phyloP scores from a whole-genome alignment of 2,329 filamentous ascomycete species.

The Aspergillus tanneri region DNA sequence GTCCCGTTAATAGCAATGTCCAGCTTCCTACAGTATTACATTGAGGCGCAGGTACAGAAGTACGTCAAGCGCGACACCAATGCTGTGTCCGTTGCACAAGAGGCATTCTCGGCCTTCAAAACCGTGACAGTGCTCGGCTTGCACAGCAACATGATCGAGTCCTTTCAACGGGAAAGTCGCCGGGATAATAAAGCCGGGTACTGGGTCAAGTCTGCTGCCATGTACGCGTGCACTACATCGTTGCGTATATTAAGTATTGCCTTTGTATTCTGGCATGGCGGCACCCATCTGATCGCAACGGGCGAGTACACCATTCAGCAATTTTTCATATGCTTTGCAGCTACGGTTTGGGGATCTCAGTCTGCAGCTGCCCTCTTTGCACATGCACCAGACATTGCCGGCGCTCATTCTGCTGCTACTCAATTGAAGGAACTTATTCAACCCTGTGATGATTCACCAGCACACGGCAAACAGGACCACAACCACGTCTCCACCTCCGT shows the following conservation, averaged over 20 bases:
- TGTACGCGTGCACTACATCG: constrained; percentile 8
- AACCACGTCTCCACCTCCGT: too few species aligned
- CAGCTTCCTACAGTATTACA: constrained; percentile 2
- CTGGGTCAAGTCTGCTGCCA: neutral
- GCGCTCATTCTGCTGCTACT: constrained; percentile 5
- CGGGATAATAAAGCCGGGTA: neutral
- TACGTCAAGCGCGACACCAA: constrained; percentile 6
- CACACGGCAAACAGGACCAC: neutral
- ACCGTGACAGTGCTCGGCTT: constrained; percentile 10
- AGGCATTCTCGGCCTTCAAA: constrained; percentile 10
- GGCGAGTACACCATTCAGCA: constrained; percentile 9
- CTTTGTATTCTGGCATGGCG: constrained; percentile 57
- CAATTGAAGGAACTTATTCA: constrained; percentile 4
- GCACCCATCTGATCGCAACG: constrained; percentile 26
- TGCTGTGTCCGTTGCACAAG: constrained; percentile 7
- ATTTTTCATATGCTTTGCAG: constrained; percentile 8
- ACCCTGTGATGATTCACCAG: neutral
- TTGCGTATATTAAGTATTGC: constrained; percentile 22
- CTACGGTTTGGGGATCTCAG: constrained; percentile 3
- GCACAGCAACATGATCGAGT: constrained; percentile 2
- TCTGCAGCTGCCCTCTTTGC: constrained; percentile 9
- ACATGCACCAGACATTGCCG: constrained; percentile 13
- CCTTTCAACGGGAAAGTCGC: neutral
- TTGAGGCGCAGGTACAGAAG: neutral
- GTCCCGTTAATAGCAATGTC: neutral